A percentile compares a stretch with the other conserved stretches of the same genome.
These are phyloP conservation scores for Prunus dulcis DNA, from an alignment of 306 rosid genomes.

Conservation along the genomic window DNA sequence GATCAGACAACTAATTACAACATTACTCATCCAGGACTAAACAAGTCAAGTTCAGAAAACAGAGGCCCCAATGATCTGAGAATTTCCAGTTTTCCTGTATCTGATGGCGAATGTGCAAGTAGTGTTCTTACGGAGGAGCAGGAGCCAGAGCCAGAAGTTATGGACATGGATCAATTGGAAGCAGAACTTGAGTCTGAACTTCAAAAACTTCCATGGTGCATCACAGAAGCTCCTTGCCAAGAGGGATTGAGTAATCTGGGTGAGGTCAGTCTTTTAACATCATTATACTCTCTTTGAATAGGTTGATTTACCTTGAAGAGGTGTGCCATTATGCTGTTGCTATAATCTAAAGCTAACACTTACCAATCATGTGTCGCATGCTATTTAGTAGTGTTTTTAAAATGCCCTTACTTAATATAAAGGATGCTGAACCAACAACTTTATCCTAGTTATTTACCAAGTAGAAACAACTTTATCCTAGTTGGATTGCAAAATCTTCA, in stretches of 20 bases:
- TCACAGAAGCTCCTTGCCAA: conserved; percentile 32
- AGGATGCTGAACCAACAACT: background rate
- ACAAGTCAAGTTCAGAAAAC: conserved; percentile 13
- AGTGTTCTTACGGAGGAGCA: conserved; percentile 73
- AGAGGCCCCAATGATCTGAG: conserved; percentile 17
- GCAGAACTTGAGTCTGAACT: conserved; percentile 76
- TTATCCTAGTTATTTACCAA: background rate
- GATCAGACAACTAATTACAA: conserved; percentile 21
- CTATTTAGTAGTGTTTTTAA: background rate
- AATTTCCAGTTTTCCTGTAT: conserved; percentile 20
- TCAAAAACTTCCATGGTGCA: conserved; percentile 63
- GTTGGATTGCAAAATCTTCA: background rate
- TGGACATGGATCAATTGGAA: conserved; percentile 63
- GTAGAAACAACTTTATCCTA: background rate
- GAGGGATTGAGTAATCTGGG: conserved; percentile 27
- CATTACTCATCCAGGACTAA: conserved; percentile 22
- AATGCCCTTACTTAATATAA: background rate
- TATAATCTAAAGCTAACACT: background rate
- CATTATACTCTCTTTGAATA: conserved; percentile 3
- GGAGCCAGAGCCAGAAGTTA: conserved; percentile 42
- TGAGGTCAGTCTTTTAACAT: conserved; percentile 38
- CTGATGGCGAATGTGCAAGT: conserved; percentile 55
- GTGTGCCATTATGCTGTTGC: conserved; percentile 4
- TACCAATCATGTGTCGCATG: background rate
- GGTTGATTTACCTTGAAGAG: background rate